phyloP scores from a whole-genome alignment of 257 asterid genomes.

The Plectranthus barbatus region DNA sequence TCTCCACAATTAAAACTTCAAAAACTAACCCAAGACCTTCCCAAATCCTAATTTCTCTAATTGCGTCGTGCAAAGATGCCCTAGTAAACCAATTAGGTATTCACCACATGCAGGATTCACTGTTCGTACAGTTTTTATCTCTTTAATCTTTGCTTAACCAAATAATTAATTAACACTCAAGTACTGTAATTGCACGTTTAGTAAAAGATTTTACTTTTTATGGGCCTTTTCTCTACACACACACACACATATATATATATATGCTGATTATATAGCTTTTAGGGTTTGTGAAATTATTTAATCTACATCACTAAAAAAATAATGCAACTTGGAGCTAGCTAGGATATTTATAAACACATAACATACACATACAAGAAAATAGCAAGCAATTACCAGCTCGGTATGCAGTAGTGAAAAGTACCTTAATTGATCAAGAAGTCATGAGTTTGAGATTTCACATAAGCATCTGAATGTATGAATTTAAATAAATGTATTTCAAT shows the following conservation, averaged over 20 bases:
- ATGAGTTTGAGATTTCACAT: too few relatives aligned
- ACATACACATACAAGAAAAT: background rate
- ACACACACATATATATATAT: too few relatives aligned
- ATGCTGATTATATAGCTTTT: background rate
- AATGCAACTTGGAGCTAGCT: background rate
- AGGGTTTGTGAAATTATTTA: background rate
- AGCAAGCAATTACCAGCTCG: too few relatives aligned
- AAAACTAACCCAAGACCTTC: background rate
- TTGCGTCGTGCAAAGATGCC: slow-evolving; percentile 32
- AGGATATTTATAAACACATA: too few relatives aligned
- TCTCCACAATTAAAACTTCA: background rate
- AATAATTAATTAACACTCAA: background rate
- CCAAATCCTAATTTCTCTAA: too few relatives aligned
- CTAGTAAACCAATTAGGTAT: slow-evolving; percentile 25
- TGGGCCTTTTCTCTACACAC: background rate
- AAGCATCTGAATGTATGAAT: too few relatives aligned
- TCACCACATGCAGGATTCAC: slow-evolving; percentile 27
- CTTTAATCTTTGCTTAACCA: background rate
- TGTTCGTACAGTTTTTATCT: slow-evolving; percentile 10
- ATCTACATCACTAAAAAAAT: background rate
- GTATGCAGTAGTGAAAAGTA: too few relatives aligned
- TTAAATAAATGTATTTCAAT: too few relatives aligned
- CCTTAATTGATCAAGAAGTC: too few relatives aligned
- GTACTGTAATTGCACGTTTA: slow-evolving; percentile 15
- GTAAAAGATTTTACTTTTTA: background rate